These are phyloP conservation scores for Sonneratia alba DNA, from an alignment of 345 rosid species.

Conservation along the genomic window DNA sequence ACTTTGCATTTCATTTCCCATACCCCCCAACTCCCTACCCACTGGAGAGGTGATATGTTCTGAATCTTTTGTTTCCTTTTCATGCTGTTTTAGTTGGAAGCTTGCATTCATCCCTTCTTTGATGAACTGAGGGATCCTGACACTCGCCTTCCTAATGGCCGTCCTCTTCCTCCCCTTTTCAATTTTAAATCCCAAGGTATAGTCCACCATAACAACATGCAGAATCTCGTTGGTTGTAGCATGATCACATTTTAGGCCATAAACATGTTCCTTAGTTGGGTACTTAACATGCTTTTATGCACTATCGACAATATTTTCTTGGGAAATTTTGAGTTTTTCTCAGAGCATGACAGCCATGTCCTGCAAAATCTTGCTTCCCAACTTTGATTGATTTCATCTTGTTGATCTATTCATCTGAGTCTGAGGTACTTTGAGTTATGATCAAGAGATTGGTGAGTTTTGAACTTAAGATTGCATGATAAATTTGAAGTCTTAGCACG, in stretches of 20 bases:
- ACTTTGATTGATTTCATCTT: no score
- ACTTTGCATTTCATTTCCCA: not conserved
- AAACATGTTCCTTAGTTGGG: not conserved
- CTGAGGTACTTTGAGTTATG: no score
- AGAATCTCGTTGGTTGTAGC: not conserved
- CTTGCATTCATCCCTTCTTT: conserved; percentile 80
- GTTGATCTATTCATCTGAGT: no score
- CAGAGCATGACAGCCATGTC: no score
- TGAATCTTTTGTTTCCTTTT: not conserved
- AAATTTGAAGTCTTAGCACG: no score
- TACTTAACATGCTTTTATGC: no score
- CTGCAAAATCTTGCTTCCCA: no score
- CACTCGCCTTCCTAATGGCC: conserved; percentile 83
- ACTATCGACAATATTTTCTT: no score
- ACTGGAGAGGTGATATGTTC: not conserved
- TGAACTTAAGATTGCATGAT: no score
- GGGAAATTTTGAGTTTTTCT: no score
- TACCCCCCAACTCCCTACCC: not conserved
- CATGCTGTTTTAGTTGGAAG: conserved; percentile 55
- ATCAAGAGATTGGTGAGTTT: no score
- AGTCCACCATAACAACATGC: not conserved
- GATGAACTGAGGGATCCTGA: conserved; percentile 84
- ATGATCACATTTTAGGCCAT: not conserved
- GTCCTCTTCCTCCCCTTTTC: conserved; percentile 90
- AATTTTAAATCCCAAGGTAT: conserved; percentile 74